Percentiles rank a stretch among this genome's conserved stretches.
phyloP scores from a whole-genome alignment of 2,329 filamentous ascomycete species.

The Fusarium continuum region DNA sequence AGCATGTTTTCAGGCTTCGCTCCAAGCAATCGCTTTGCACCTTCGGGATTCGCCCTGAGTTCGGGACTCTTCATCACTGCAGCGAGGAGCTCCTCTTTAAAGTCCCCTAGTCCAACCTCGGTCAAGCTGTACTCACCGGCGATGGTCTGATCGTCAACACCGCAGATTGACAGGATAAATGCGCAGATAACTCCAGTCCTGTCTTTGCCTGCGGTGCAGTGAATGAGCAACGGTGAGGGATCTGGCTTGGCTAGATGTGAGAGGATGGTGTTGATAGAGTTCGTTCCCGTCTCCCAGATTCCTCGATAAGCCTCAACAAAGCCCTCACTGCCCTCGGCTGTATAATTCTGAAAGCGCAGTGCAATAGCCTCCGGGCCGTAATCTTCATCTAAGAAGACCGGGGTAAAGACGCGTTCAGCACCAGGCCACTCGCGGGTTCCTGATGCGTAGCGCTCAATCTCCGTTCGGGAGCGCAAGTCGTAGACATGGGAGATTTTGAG shows the following conservation, averaged over 20 bases:
- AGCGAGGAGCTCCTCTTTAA: conserved; percentile 61
- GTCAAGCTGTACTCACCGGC: conserved; percentile 76
- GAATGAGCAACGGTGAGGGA: conserved; percentile 66
- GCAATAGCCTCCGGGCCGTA: conserved; percentile 71
- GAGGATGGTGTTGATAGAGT: conserved; percentile 62
- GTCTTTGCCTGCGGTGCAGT: conserved; percentile 83
- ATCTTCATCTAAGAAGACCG: conserved; percentile 70
- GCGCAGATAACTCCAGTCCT: conserved; percentile 77
- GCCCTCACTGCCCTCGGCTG: conserved; percentile 62
- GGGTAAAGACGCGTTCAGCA: conserved; percentile 63
- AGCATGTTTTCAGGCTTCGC: conserved; percentile 60
- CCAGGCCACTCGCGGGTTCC: conserved; percentile 50
- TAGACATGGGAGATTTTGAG: conserved; percentile 73
- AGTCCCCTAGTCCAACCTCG: conserved; percentile 65
- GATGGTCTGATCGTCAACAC: conserved; percentile 66
- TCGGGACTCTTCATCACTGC: conserved; percentile 61
- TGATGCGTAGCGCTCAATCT: conserved; percentile 60
- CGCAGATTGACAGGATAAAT: conserved; percentile 70
- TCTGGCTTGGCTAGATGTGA: conserved; percentile 60
- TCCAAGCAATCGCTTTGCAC: conserved; percentile 57
- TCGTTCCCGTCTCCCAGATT: conserved; percentile 64
- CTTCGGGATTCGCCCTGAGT: conserved; percentile 56
- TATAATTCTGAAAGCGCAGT: conserved; percentile 68
- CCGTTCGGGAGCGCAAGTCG: conserved; percentile 71
- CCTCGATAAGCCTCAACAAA: conserved; percentile 71